A percentile compares a stretch with the other conserved stretches of the same genome.
These are phyloP conservation scores for Tuctoria greenei DNA, from an alignment of 176 grass and related monocot genomes.

Conservation along the genomic window DNA sequence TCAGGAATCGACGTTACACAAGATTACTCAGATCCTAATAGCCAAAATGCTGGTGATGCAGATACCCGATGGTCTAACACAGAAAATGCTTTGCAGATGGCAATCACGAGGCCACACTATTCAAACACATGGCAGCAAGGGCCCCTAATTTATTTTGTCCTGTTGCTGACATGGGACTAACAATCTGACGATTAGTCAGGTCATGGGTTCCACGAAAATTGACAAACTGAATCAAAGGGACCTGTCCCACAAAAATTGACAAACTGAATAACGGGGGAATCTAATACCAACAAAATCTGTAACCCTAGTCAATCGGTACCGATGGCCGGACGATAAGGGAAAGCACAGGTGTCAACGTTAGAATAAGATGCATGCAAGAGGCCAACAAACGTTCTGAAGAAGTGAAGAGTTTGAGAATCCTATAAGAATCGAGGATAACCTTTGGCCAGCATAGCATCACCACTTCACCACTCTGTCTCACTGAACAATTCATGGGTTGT, in stretches of 20 bases:
- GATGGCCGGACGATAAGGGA: not conserved
- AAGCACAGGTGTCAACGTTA: conserved; percentile 12
- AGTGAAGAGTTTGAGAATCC: conserved; percentile 8
- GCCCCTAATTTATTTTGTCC: conserved; percentile 10
- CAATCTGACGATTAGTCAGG: conserved; percentile 16
- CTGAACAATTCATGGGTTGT: conserved; percentile 22
- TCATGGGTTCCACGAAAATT: conserved; percentile 31
- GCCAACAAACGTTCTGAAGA: conserved; percentile 24
- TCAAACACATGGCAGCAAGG: conserved; percentile 46
- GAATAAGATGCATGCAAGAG: not conserved
- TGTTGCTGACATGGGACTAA: conserved; percentile 5
- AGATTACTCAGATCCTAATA: conserved; percentile 29
- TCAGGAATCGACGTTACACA: not conserved
- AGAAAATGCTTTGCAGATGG: conserved; percentile 32
- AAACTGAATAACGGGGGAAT: conserved; percentile 15
- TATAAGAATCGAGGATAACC: not conserved
- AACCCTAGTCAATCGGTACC: conserved; percentile 13
- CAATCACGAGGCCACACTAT: conserved; percentile 28
- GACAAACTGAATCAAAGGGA: not conserved
- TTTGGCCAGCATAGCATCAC: not conserved
- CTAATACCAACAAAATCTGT: not conserved
- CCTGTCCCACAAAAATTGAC: conserved; percentile 25
- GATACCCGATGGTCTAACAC: conserved; percentile 9
- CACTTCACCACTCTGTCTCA: not conserved
- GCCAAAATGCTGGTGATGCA: conserved; percentile 23